Conservation (phyloP, 2,329 filamentous ascomycete species). For the Hawksworthiomyces lignivorus region DNA sequence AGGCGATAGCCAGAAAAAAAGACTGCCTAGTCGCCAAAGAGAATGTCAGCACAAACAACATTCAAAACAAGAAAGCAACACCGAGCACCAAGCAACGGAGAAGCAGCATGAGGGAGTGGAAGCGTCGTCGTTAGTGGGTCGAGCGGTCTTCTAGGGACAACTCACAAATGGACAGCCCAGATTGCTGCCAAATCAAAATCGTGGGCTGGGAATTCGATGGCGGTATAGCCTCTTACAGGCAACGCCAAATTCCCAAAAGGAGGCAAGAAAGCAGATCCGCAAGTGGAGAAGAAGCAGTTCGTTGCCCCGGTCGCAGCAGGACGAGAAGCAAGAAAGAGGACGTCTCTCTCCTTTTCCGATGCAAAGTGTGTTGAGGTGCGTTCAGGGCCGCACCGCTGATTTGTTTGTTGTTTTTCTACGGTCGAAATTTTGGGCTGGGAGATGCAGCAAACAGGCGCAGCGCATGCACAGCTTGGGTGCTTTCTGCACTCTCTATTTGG, state of each 20-base stretch:
- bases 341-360: too few species aligned
- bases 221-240: too few species aligned
- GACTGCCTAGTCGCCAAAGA: not conserved
- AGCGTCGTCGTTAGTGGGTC: not conserved
- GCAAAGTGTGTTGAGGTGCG: constrained; percentile 1
- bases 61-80: constrained; percentile 4
- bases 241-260: too few species aligned
- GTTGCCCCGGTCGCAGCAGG: too few species aligned
- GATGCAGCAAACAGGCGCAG: constrained; percentile 2
- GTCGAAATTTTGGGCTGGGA: constrained; percentile 1
- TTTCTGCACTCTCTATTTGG: constrained; percentile 3
- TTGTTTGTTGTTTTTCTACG: not conserved
- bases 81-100: not conserved
- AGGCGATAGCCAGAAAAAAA: too few species aligned
- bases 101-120: not conserved
- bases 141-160: not conserved
- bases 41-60: constrained; percentile 1
- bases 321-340: too few species aligned
- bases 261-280: not conserved
- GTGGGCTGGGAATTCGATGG: constrained; percentile 2
- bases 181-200: not conserved
- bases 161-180: constrained; percentile 4
- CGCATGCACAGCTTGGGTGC: constrained; percentile 4
- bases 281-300: not conserved
- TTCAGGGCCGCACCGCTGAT: constrained; percentile 3